Evolutionary conservation across 2,329 filamentous ascomycete genomes (phyloP), one percentile per base, ranked within the genome.

Genomic region (Didymella arachidicola): DNA sequence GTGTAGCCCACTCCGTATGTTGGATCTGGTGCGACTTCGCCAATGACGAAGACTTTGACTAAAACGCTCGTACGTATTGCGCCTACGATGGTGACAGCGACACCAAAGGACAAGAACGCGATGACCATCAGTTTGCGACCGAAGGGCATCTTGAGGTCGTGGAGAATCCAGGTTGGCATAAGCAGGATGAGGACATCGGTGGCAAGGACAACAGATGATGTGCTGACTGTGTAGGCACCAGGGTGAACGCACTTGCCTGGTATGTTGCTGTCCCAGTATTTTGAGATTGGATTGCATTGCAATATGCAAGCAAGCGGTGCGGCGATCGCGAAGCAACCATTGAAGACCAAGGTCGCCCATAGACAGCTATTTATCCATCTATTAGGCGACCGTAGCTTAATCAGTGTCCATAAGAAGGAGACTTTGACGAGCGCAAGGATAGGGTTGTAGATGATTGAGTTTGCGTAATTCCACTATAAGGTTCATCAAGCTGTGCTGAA

Each of bases 221-320:
- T 67, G 32, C 59, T 58, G 39, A 62, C 59, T 0, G 53, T 61
- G 30, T 66, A 67, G 14, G 56, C 50, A 18, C 38, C 54, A 14
- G 42, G 46, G 39, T 66, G 41, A 16, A 63, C 30, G 25, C 65
- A 69, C 16, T 30, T 54, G 2, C 65, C 57, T 22, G 60, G 36
- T n/a, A 69, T 57, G 3, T 46, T 55, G 29, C 59, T 65, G 43
- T 75, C 62, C 72, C 72, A 77, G 34, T 67, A 71, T 26, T 47
- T 66, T 7, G 52, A n/a, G 12, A 74, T 55, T 1, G 72, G 72
- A 26, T 65, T 54, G 52, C 72, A 77, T 39, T 72, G 69, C 26
- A 74, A 65, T 25, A 74, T 64, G 18, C 53, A 60, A 25, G 52
- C 56, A n/a, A 69, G 45, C 1, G 66, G 54, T 6, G 60, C 62